Evolutionary conservation across 768 basidiomycete species (phyloP).

Genomic region (Amyloporia xantha): DNA sequence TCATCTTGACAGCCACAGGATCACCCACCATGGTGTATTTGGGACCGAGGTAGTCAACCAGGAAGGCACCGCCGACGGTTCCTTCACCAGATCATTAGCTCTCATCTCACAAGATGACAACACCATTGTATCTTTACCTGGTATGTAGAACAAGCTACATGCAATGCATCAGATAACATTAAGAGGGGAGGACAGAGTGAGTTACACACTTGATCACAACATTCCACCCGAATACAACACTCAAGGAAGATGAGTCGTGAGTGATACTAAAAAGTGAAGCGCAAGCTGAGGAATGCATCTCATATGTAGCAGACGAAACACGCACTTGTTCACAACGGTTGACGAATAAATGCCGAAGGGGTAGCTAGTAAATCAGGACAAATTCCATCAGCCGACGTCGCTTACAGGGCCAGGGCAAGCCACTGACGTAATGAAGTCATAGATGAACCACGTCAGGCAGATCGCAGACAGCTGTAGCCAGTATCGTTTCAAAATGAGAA

Average conservation of each 20-base stretch:
- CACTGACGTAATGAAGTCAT: conserved; percentile 66
- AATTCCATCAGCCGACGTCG: background rate
- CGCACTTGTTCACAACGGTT: conserved; percentile 61
- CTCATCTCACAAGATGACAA: conserved; percentile 9
- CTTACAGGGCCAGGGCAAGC: conserved; percentile 8
- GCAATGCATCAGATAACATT: conserved; percentile 15
- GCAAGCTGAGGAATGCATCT: too few relatives aligned
- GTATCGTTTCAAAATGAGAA: conserved; percentile 73
- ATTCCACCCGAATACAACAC: conserved; percentile 74
- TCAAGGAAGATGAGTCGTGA: conserved; percentile 42
- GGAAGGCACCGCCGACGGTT: conserved; percentile 66
- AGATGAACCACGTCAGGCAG: conserved; percentile 77
- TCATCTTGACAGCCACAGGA: background rate
- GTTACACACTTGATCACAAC: conserved; percentile 70
- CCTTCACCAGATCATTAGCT: conserved; percentile 25
- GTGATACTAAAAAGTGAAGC: conserved; percentile 64
- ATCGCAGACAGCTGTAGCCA: conserved; percentile 70
- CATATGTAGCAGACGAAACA: too few relatives aligned
- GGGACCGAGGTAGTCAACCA: conserved; percentile 70
- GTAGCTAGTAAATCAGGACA: background rate
- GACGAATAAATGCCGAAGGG: conserved; percentile 77
- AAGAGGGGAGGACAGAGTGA: conserved; percentile 26
- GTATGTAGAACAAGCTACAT: conserved; percentile 57
- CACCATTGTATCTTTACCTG: conserved; percentile 30
- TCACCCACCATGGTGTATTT: conserved; percentile 61